Conservation (phyloP, 768 basidiomycete genomes). For the Boletus rex-veris region DNA sequence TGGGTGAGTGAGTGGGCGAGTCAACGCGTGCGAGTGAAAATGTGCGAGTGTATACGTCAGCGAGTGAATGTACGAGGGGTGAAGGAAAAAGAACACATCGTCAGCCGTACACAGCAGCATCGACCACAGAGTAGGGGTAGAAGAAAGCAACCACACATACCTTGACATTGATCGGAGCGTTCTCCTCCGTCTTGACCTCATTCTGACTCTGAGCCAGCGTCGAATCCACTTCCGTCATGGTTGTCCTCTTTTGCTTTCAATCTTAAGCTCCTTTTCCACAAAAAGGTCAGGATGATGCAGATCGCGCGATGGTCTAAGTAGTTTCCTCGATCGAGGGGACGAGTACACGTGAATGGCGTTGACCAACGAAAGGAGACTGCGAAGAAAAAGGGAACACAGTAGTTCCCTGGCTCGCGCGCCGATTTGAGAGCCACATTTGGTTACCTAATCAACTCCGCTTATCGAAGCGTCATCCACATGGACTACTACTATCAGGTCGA, state of each 20-base stretch:
- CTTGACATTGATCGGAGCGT: slow-evolving; percentile 76
- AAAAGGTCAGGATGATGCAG: not conserved
- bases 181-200: slow-evolving; percentile 52
- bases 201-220: slow-evolving; percentile 29
- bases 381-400: not conserved
- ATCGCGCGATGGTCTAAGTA: not conserved
- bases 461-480: too few relatives aligned
- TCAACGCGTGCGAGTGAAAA: not conserved
- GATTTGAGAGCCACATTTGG: not conserved
- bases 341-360: not conserved
- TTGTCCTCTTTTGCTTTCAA: not conserved
- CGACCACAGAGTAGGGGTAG: not conserved
- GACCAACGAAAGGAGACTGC: not conserved
- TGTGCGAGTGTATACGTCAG: not conserved
- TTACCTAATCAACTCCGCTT: slow-evolving; percentile 11
- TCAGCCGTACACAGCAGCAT: not conserved
- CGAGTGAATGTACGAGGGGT: not conserved
- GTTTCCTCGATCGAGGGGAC: not conserved
- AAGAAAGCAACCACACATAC: slow-evolving; percentile 34
- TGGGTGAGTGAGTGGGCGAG: slow-evolving; percentile 22
- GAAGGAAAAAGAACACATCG: not conserved
- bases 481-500: too few relatives aligned
- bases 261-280: not conserved
- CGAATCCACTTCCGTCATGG: slow-evolving; percentile 13
- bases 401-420: not conserved